Conservation (phyloP, 306 rosid genomes). For the Corylus heterophylla region DNA sequence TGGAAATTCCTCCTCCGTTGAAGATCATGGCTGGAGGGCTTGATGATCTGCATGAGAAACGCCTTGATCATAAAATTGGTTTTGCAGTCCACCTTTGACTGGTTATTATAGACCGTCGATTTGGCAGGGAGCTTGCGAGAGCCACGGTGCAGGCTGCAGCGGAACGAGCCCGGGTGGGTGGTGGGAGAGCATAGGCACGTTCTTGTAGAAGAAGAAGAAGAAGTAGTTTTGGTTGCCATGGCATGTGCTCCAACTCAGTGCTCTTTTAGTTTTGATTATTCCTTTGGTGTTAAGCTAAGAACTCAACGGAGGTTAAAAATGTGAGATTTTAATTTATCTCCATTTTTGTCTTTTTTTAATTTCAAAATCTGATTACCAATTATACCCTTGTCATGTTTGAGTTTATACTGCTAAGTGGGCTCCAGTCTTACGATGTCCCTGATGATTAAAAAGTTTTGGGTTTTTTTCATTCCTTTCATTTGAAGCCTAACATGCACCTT, state of each 20-base stretch:
- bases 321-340: no score
- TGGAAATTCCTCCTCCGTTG: slow-evolving; percentile 26
- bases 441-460: no score
- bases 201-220: slow-evolving; percentile 8
- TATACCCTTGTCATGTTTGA: neutral
- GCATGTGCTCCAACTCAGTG: neutral
- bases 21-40: slow-evolving; percentile 20
- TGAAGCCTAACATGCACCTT: no score
- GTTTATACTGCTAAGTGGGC: neutral
- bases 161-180: slow-evolving; percentile 62
- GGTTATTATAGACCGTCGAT: neutral
- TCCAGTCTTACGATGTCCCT: neutral
- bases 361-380: neutral
- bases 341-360: neutral
- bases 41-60: slow-evolving; percentile 27
- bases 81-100: slow-evolving; percentile 7
- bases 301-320: neutral
- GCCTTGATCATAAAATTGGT: slow-evolving; percentile 3
- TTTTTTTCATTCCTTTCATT: no score
- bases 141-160: slow-evolving; percentile 51
- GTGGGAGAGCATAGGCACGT: slow-evolving; percentile 66
- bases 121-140: neutral
- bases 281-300: neutral
- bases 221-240: neutral
- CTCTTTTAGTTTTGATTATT: neutral